Percentiles rank a stretch among this genome's conserved stretches.
These are phyloP conservation scores for Eucalyptus paniculata DNA, from an alignment of 345 rosid genomes.

Conservation along the genomic window DNA sequence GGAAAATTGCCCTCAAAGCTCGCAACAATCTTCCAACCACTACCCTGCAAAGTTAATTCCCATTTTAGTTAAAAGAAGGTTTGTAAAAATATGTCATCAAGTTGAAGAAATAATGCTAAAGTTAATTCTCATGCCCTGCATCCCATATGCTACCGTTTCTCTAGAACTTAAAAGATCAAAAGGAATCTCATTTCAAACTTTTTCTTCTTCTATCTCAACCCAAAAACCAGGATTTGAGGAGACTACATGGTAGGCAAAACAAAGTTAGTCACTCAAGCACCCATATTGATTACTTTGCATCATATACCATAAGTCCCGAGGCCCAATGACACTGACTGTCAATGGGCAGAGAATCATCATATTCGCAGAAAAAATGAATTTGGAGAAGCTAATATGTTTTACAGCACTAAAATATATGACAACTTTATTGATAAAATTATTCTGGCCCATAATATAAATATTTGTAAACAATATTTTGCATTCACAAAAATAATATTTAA, in stretches of 20 bases:
- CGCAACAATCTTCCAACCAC: slow-evolving; percentile 40
- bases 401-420: not conserved
- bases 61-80: not conserved
- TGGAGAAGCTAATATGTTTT: not conserved
- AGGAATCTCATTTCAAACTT: not conserved
- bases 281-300: not conserved
- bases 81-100: not conserved
- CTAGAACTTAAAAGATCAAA: not conserved
- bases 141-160: not conserved
- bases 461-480: not conserved
- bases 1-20: slow-evolving; percentile 50
- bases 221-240: not conserved
- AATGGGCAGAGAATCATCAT: not conserved
- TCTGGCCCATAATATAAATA: not conserved
- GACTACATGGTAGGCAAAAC: not conserved
- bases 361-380: not conserved
- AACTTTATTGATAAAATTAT: not conserved
- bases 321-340: not conserved
- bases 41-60: slow-evolving; percentile 15
- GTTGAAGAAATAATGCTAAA: not conserved
- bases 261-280: not conserved
- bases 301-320: not conserved
- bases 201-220: not conserved
- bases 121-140: not conserved
- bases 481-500: not conserved